A percentile compares a stretch with the other conserved stretches of the same genome.
These are phyloP conservation scores for Fusarium longipes DNA, from an alignment of 2,329 filamentous ascomycete species.

Conservation along the genomic window DNA sequence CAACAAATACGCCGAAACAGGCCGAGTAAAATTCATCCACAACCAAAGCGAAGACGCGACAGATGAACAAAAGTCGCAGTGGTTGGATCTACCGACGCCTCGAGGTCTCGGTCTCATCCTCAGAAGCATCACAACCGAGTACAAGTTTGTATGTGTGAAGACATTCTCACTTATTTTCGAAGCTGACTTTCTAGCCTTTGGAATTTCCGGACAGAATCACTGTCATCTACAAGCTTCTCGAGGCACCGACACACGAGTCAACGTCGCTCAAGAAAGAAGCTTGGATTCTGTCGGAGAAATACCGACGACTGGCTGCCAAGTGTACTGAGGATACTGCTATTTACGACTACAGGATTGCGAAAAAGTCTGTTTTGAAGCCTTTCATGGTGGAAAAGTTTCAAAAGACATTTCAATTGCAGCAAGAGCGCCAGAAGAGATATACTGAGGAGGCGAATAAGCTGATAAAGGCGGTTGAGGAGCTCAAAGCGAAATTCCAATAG, in stretches of 20 bases:
- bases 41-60: slow-evolving; percentile 20
- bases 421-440: background rate
- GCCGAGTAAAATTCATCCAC: slow-evolving; percentile 16
- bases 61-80: slow-evolving; percentile 11
- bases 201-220: slow-evolving; percentile 26
- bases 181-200: slow-evolving; percentile 8
- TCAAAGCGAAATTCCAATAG: slow-evolving; percentile 1
- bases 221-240: slow-evolving; percentile 24
- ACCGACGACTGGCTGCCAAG: slow-evolving; percentile 26
- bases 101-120: slow-evolving; percentile 27
- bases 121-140: slow-evolving; percentile 33
- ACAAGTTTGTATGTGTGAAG: slow-evolving; percentile 14
- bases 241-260: slow-evolving; percentile 23
- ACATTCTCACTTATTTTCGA: accelerated
- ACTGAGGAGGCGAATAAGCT: background rate
- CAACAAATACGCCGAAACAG: slow-evolving; percentile 35
- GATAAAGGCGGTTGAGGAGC: background rate
- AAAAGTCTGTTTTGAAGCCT: slow-evolving; percentile 24
- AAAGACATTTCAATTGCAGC: slow-evolving; percentile 18
- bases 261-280: slow-evolving; percentile 33
- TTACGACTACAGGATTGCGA: slow-evolving; percentile 19
- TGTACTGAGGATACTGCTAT: slow-evolving; percentile 30
- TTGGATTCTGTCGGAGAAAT: slow-evolving; percentile 24
- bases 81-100: slow-evolving; percentile 20
- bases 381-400: slow-evolving; percentile 35